These are phyloP conservation scores for Vitis vinifera DNA, from an alignment of 164 flowering plant species.

Conservation along the genomic window DNA sequence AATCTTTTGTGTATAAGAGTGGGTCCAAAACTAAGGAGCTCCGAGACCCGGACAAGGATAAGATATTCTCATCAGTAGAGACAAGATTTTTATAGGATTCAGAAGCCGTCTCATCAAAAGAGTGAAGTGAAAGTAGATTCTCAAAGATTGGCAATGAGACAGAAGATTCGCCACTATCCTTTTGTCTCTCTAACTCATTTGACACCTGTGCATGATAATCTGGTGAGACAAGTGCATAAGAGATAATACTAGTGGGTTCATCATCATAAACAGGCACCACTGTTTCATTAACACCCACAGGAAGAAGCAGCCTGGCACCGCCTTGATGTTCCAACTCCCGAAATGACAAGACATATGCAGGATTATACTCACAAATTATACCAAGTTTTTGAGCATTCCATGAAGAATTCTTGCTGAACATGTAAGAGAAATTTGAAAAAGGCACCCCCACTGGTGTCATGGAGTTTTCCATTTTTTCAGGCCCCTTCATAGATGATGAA, in stretches of 20 bases:
- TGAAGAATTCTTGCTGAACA: constrained; percentile 39
- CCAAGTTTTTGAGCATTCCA: constrained; percentile 38
- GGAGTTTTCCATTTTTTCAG: constrained; percentile 42
- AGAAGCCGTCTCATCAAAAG: constrained; percentile 43
- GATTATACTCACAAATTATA: constrained; percentile 44
- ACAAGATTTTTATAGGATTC: constrained; percentile 55
- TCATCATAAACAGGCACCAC: constrained; percentile 83
- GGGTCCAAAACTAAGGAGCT: constrained; percentile 51
- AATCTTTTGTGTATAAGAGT: constrained; percentile 43
- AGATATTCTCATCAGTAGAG: constrained; percentile 51
- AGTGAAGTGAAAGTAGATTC: constrained; percentile 33
- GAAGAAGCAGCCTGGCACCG: constrained; percentile 63
- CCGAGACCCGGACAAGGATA: constrained; percentile 47
- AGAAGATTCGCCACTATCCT: constrained; percentile 44
- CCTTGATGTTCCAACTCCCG: constrained; percentile 54
- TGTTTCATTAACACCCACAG: constrained; percentile 68
- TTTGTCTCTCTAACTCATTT: constrained; percentile 45
- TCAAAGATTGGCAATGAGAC: constrained; percentile 44
- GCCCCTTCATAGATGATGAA: constrained; percentile 24
- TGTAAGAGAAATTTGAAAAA: constrained; percentile 44
- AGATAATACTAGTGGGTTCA: constrained; percentile 82
- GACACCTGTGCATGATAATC: constrained; percentile 63
- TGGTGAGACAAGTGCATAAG: constrained; percentile 58
- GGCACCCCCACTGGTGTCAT: constrained; percentile 46
- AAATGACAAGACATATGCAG: constrained; percentile 56